A percentile compares a stretch with the other conserved stretches of the same genome.
Conservation (phyloP, 2,329 filamentous ascomycete genomes). For the Monosporascus ibericus region DNA sequence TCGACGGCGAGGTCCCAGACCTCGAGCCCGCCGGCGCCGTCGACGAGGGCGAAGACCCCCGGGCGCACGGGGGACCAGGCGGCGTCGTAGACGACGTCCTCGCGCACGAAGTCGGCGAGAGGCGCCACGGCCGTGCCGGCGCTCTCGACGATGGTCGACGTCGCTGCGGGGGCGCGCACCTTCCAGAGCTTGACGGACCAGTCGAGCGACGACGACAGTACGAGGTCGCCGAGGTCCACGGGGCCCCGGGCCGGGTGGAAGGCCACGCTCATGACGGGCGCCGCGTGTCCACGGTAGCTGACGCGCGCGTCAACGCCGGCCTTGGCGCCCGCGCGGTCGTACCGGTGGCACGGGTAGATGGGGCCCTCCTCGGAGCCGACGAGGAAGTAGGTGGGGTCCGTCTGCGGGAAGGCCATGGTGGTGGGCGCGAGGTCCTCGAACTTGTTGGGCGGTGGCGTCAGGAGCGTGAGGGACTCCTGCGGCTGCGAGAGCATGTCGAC, state of each 20-base stretch:
- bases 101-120: conserved; percentile 82
- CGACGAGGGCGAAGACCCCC: conserved; percentile 89
- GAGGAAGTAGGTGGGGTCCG: conserved; percentile 95
- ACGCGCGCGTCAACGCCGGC: conserved; percentile 88
- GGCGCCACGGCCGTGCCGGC: conserved; percentile 56
- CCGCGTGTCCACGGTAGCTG: conserved; percentile 83
- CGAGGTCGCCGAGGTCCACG: conserved; percentile 88
- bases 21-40: conserved; percentile 86
- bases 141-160: conserved; percentile 49
- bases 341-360: conserved; percentile 94
- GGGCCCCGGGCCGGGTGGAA: conserved; percentile 92
- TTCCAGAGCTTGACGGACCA: conserved; percentile 99
- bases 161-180: conserved; percentile 73
- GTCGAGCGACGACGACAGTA: conserved; percentile 86
- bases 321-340: conserved; percentile 95
- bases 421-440: conserved; percentile 94
- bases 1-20: conserved; percentile 93
- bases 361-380: conserved; percentile 94
- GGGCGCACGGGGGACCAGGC: conserved; percentile 93
- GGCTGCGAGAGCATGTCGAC: conserved; percentile 97
- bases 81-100: conserved; percentile 95
- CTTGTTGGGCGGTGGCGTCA: conserved; percentile 77
- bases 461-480: conserved; percentile 86
- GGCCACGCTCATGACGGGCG: conserved; percentile 90
- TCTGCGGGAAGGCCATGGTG: conserved; percentile 88